These are phyloP conservation scores for Priceomyces carsonii DNA, from an alignment of 805 yeast genomes.

Conservation along the genomic window DNA sequence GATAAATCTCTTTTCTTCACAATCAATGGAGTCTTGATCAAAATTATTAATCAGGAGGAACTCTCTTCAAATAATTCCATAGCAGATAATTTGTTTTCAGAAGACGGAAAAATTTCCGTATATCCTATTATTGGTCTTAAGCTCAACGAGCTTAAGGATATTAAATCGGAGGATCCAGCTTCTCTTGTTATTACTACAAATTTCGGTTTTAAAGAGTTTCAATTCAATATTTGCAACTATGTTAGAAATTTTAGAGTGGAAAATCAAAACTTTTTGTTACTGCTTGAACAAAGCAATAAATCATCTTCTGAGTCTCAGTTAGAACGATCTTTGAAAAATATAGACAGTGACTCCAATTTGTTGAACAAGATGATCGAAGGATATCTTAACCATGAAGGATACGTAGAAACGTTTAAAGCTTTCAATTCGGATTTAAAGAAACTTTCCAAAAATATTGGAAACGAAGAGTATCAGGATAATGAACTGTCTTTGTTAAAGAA, in stretches of 20 bases:
- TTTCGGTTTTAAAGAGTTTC: slow-evolving; percentile 58
- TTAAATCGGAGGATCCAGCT: slow-evolving; percentile 19
- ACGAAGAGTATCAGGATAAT: slow-evolving; percentile 11
- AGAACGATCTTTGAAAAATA: slow-evolving; percentile 22
- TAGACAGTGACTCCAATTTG: slow-evolving; percentile 26
- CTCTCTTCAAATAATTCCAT: slow-evolving; percentile 19
- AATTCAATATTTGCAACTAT: slow-evolving; percentile 60
- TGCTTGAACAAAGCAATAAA: slow-evolving; percentile 19
- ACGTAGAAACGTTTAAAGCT: slow-evolving; percentile 33
- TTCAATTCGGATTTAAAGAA: slow-evolving; percentile 31
- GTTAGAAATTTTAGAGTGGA: slow-evolving; percentile 45
- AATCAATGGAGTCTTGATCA: slow-evolving; percentile 66
- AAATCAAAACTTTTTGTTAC: slow-evolving; percentile 19
- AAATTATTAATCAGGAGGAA: slow-evolving; percentile 24
- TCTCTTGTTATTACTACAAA: slow-evolving; percentile 45
- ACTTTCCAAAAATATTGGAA: slow-evolving; percentile 16
- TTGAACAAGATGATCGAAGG: slow-evolving; percentile 37
- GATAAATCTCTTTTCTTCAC: slow-evolving; percentile 70
- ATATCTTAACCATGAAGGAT: slow-evolving; percentile 41
- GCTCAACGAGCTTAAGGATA: slow-evolving; percentile 33
- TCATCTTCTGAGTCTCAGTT: slow-evolving; percentile 8
- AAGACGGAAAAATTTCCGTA: slow-evolving; percentile 29
- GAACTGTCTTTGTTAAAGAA: slow-evolving; percentile 10
- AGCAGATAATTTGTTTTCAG: slow-evolving; percentile 18
- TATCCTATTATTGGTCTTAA: slow-evolving; percentile 38